Conservation (phyloP, 2,329 filamentous ascomycete species). For the Diplodia corticola region DNA sequence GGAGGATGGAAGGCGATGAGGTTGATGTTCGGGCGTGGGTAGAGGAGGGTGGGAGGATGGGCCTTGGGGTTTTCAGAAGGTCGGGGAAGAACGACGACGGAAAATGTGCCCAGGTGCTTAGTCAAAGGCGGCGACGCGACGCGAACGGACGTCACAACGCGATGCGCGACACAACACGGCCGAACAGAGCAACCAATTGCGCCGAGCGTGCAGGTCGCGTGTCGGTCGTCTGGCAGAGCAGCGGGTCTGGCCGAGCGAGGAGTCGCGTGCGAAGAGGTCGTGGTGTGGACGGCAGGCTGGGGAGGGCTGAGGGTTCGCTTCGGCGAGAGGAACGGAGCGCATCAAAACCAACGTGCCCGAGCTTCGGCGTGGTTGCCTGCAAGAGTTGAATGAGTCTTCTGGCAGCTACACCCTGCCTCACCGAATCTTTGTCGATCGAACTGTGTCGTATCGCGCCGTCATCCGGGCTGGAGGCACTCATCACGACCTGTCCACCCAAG, state of each 20-base stretch:
- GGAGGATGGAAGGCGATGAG: constrained; percentile 39
- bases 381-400: background rate
- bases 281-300: constrained; percentile 43
- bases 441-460: constrained; percentile 8
- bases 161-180: constrained; percentile 16
- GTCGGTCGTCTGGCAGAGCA: constrained; percentile 1
- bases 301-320: constrained; percentile 16
- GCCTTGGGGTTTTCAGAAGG: constrained; percentile 24
- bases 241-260: constrained; percentile 58
- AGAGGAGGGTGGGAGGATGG: constrained; percentile 20
- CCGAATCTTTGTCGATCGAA: constrained; percentile 16
- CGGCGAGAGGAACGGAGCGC: background rate
- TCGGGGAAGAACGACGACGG: constrained; percentile 22
- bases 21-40: constrained; percentile 31
- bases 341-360: constrained; percentile 14
- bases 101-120: constrained; percentile 23
- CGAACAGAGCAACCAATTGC: constrained; percentile 13
- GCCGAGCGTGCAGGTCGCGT: constrained; percentile 7
- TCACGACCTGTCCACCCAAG: constrained; percentile 4
- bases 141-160: constrained; percentile 19
- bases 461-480: background rate
- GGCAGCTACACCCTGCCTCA: constrained; percentile 1
- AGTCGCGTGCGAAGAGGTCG: constrained; percentile 72
- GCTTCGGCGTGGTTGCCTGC: constrained; percentile 16
- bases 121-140: constrained; percentile 18